phyloP scores from a whole-genome alignment of 176 grass and related monocot genomes.

The Triticum timopheevii region DNA sequence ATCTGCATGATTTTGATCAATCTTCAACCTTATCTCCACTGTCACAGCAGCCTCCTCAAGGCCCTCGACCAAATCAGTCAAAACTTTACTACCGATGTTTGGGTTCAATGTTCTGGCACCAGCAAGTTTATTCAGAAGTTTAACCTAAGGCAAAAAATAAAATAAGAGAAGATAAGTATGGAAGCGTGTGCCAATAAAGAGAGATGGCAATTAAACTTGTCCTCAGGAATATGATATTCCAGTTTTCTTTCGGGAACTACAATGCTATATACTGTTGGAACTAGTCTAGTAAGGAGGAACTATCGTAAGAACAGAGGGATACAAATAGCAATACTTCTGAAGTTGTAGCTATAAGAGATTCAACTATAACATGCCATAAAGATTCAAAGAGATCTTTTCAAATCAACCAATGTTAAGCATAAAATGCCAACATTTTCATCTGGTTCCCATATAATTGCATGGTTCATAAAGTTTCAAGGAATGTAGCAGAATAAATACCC shows the following conservation, averaged over 20 bases:
- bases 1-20: constrained; percentile 87
- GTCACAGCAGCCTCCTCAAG: constrained; percentile 78
- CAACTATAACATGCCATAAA: constrained; percentile 2
- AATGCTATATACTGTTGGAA: neutral
- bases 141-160: constrained; percentile 49
- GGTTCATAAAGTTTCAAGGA: constrained; percentile 2
- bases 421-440: neutral
- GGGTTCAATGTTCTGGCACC: constrained; percentile 61
- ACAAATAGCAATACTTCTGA: neutral
- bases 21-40: constrained; percentile 85
- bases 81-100: constrained; percentile 59
- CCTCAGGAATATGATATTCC: neutral
- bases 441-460: neutral
- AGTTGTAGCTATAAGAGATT: neutral
- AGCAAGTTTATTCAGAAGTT: constrained; percentile 97
- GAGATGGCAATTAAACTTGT: neutral
- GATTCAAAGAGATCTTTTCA: neutral
- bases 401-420: neutral
- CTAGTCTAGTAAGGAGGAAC: constrained; percentile 6
- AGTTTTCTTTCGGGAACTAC: neutral
- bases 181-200: neutral
- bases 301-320: neutral
- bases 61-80: constrained; percentile 85
- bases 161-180: neutral
- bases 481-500: constrained; percentile 20